Conservation (phyloP, 2,329 filamentous ascomycete species). For the Colletotrichum horii region DNA sequence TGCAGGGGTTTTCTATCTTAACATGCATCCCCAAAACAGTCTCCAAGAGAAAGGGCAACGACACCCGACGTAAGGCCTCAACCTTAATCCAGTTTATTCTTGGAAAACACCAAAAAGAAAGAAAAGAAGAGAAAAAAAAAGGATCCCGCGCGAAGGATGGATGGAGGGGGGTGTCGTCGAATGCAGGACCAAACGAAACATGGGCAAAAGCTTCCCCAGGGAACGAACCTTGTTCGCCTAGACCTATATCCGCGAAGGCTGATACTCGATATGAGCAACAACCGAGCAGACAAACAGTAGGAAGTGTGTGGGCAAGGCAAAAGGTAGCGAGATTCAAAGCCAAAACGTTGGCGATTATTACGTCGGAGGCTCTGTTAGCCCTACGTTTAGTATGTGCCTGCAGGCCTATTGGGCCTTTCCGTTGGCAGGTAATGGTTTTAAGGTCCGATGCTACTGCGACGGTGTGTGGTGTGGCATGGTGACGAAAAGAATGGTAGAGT, state of each 20-base stretch:
- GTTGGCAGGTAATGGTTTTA: neutral
- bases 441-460: neutral
- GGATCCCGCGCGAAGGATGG: neutral
- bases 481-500: neutral
- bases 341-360: neutral
- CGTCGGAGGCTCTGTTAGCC: neutral
- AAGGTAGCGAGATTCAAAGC: neutral
- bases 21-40: neutral
- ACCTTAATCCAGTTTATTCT: neutral
- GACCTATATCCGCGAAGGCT: neutral
- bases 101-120: neutral
- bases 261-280: neutral
- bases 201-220: slow-evolving; percentile 17
- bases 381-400: neutral
- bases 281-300: neutral
- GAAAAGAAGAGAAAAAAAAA: neutral
- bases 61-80: neutral
- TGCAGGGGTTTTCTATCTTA: neutral
- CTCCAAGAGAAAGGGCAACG: neutral
- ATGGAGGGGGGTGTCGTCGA: neutral
- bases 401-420: neutral
- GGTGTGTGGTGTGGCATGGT: neutral
- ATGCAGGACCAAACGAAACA: slow-evolving; percentile 13
- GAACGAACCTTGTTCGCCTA: neutral
- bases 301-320: neutral